phyloP scores from a whole-genome alignment of 2,329 filamentous ascomycete genomes.

The Colletotrichum sp. region DNA sequence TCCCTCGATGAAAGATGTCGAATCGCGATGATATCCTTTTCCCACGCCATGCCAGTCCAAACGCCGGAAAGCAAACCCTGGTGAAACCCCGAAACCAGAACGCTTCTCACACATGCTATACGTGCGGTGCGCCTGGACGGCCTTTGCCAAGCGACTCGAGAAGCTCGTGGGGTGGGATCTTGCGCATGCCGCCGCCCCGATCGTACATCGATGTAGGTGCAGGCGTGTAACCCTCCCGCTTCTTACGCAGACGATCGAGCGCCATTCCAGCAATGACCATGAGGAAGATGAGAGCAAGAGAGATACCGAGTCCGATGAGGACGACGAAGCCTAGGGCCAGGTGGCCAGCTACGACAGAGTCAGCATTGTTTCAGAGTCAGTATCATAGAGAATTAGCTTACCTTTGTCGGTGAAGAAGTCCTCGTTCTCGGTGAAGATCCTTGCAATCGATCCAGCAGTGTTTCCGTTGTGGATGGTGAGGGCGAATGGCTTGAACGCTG shows the following conservation, averaged over 20 bases:
- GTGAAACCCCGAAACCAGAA: conserved; percentile 1
- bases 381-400: conserved; percentile 45
- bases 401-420: conserved; percentile 72
- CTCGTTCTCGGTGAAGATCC: conserved; percentile 82
- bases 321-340: conserved; percentile 80
- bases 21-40: conserved; percentile 14
- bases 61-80: conserved; percentile 34
- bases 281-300: conserved; percentile 77
- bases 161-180: conserved; percentile 66
- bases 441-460: conserved; percentile 74
- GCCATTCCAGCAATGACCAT: conserved; percentile 77
- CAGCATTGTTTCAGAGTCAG: conserved; percentile 22
- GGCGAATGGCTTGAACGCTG: conserved; percentile 76
- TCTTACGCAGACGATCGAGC: conserved; percentile 77
- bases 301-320: conserved; percentile 79
- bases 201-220: conserved; percentile 72
- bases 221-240: conserved; percentile 80
- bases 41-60: conserved; percentile 34
- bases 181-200: conserved; percentile 60
- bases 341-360: conserved; percentile 47
- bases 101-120: conserved; percentile 39
- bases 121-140: conserved; percentile 53
- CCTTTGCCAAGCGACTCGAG: conserved; percentile 57
- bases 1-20: conserved; percentile 3
- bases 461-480: conserved; percentile 74